Conservation (phyloP, 768 basidiomycete species). For the Agaricus blazei region DNA sequence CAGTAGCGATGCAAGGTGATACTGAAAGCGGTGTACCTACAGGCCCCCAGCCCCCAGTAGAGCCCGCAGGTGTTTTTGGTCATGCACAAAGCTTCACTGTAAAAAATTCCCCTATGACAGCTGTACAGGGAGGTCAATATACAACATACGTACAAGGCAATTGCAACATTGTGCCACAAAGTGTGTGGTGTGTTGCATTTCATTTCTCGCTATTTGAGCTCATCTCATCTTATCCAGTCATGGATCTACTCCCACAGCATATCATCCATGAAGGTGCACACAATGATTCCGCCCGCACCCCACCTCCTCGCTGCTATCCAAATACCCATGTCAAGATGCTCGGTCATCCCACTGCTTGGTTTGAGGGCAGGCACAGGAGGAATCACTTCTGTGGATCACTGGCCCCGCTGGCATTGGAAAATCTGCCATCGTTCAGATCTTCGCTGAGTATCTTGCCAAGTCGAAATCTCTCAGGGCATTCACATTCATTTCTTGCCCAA, state of each 20-base stretch:
- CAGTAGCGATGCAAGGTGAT: too few species aligned
- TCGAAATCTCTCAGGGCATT: neutral
- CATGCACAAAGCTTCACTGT: too few species aligned
- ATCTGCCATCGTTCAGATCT: constrained; percentile 1
- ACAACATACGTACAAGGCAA: too few species aligned
- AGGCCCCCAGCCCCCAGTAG: too few species aligned
- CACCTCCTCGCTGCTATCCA: neutral
- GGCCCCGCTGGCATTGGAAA: constrained; percentile 10
- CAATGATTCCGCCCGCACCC: neutral
- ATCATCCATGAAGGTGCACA: neutral
- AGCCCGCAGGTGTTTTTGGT: too few species aligned
- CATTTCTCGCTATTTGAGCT: too few species aligned
- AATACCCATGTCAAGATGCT: neutral
- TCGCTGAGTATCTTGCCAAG: neutral
- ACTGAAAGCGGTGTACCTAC: too few species aligned
- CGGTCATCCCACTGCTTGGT: neutral
- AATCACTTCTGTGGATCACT: constrained; percentile 1
- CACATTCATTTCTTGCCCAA: constrained; percentile 2
- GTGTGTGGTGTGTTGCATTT: too few species aligned
- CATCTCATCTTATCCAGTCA: neutral
- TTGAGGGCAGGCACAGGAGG: neutral
- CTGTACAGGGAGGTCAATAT: too few species aligned
- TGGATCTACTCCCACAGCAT: neutral
- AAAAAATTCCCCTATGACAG: too few species aligned
- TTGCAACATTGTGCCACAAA: too few species aligned